Percentiles rank a stretch among this genome's conserved stretches.
Conservation (phyloP, 2,329 filamentous ascomycete genomes). For the Verticillium dahliae region DNA sequence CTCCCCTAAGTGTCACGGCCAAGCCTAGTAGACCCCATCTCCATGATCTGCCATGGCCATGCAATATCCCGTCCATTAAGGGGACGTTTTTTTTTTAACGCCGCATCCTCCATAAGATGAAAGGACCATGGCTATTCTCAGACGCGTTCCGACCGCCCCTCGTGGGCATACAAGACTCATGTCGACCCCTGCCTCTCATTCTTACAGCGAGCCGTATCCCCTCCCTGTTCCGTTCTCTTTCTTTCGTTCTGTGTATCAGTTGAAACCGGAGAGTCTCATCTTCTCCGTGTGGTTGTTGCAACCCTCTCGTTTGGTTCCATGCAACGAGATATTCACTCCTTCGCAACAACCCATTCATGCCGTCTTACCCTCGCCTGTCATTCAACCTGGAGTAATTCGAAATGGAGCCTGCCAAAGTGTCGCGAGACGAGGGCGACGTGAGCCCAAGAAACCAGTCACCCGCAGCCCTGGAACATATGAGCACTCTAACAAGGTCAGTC, state of each 20-base stretch:
- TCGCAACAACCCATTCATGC: neutral
- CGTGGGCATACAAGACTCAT: neutral
- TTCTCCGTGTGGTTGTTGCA: neutral
- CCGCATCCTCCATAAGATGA: neutral
- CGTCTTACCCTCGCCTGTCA: neutral
- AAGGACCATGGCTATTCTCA: neutral
- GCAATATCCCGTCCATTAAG: constrained; percentile 1
- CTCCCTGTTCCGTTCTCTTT: neutral
- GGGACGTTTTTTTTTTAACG: neutral
- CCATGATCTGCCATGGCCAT: constrained; percentile 4
- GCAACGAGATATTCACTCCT: neutral
- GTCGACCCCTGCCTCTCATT: neutral
- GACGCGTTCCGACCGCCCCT: neutral
- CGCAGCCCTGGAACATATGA: neutral
- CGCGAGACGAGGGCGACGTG: neutral
- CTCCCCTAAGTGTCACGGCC: neutral
- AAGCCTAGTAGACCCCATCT: neutral
- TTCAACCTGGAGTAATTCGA: neutral
- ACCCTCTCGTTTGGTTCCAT: neutral
- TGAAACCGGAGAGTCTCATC: neutral
- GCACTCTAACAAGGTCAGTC: neutral
- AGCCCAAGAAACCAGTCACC: neutral
- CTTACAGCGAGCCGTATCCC: neutral
- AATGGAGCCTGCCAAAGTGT: neutral
- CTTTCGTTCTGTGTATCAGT: neutral